Base-by-base conservation (phyloP, 805 yeast genomes). In the Barnettozyma vustinii region DNA sequence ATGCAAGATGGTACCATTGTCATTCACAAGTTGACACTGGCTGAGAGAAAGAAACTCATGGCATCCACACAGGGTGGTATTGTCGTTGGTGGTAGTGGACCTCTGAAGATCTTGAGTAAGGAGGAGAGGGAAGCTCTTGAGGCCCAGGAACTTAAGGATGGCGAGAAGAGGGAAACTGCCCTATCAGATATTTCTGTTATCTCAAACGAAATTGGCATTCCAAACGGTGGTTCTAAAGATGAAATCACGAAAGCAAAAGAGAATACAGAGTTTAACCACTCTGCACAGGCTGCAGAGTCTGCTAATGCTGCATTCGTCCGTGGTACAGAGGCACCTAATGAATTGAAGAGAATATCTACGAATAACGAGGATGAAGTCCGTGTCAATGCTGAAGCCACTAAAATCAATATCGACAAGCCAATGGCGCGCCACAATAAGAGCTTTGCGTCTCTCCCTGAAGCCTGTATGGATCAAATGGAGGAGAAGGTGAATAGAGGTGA, bases 11-110 rank as follows among this genome's bases (percentile, higher is more conserved):
- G 87, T 0, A 65, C 72, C 0, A 71, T 80, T 15, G 71, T 75
- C 8, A 70, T 81, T 18, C 77, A 78, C 52, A 80, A 83, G 27
- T 64, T 81, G 33, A 68, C 80, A 1, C 76, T 78, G 32, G 80
- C 77, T 35, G 84, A 81, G 48, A 75, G 70, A 52, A 74, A 56
- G 67, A 76, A 64, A 61, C 67, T 66, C 47, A 64, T 56, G 67
- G 66, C 58, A 44, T 65, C 63, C 64, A 71, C 66, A 50, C 83
- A 85, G 20, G 76, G 83, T 8, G 91, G 91, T 25, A 74, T 85
- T 30, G 90, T 86, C 3, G 91, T 84, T 39, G 94, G 92, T 40
- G 92, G 91, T 2, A 73, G 87, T 3, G 89, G 88, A 1, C 83
- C 83, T 47, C 66, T 83, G 46, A 79, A 77, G 45, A 63, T 78